Conservation (phyloP, 2,329 filamentous ascomycete species). For the Ceratocystis alfenasii region DNA sequence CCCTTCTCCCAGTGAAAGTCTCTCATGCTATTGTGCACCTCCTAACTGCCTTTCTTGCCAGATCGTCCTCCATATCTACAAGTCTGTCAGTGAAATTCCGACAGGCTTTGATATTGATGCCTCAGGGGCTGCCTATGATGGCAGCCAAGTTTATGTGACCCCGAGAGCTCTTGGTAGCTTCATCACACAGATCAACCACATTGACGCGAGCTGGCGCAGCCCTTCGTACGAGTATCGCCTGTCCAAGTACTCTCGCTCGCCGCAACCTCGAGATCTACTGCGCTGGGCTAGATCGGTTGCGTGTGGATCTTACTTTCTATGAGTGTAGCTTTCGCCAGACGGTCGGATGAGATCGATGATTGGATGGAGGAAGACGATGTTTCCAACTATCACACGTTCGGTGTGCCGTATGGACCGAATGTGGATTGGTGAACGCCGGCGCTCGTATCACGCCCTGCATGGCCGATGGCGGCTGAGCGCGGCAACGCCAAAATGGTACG, state of each 20-base stretch:
- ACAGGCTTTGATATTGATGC: conserved; percentile 84
- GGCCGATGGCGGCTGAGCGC: conserved; percentile 60
- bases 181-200: conserved; percentile 69
- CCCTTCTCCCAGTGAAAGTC: too few relatives aligned
- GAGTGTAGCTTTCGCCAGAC: conserved; percentile 68
- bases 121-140: conserved; percentile 69
- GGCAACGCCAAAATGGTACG: conserved; percentile 59
- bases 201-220: conserved; percentile 67
- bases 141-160: conserved; percentile 64
- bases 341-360: conserved; percentile 21
- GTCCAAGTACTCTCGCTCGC: conserved; percentile 73
- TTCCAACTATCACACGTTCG: too few relatives aligned
- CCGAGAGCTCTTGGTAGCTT: conserved; percentile 67
- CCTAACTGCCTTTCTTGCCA: conserved; percentile 29
- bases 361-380: too few relatives aligned
- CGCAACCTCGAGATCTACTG: conserved; percentile 77
- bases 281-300: conserved; percentile 59
- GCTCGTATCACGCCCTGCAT: conserved; percentile 62
- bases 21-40: background rate
- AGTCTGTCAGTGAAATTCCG: conserved; percentile 70
- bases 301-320: conserved; percentile 74
- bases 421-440: conserved; percentile 55
- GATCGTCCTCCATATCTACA: conserved; percentile 77
- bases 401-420: too few relatives aligned
- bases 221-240: conserved; percentile 81